Evolutionary conservation across 805 yeast genomes (phyloP), one percentile per base, ranked within the genome.

Genomic region (Pichia cabralensis): DNA sequence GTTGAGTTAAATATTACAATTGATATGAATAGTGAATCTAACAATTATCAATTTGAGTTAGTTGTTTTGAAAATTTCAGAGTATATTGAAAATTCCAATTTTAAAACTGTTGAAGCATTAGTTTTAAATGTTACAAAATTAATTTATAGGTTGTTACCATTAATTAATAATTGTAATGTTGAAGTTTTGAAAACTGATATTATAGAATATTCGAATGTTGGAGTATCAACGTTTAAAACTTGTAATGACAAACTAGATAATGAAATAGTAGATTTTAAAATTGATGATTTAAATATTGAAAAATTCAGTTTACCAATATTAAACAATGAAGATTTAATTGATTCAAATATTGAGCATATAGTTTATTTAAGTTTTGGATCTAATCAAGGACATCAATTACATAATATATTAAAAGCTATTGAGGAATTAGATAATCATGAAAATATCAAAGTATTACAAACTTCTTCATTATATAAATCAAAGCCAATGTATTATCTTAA

Each of bases 61-160:
- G 46, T 70, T 11, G 68, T 78, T 16, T 69, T 70, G 19, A 60
- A 54, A 3, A 66, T 81, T 4, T 62, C 69, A 0, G 48, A 49
- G 0, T 82, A 76, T 47, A 81, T 85, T n/a, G 94, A 82, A 48
- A 52, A 50, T n/a, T 71, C 95, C 2, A 74, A 76, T 42, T 92
- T 84, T 61, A 80, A 83, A 49, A 92, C 99, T 0, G 94, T 92
- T 2, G 99, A 92, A 53, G 96, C 96, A 0, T 65, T 92, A 30
- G 94, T 83, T 3, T 70, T 76, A 39, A 70, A 75, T 9, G 79
- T 84, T 19, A 77, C 84, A 3, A 47, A 55, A 13, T 31, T 63
- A 6, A 45, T 58, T 5, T 41, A 48, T 13, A 34, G 34, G 5
- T 21, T 28, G 7, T 13, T 39, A 4, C 44, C 47, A 0, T 19